A percentile compares a stretch with the other conserved stretches of the same genome.
phyloP scores from a whole-genome alignment of 257 asterid species.

The Apocynum venetum region DNA sequence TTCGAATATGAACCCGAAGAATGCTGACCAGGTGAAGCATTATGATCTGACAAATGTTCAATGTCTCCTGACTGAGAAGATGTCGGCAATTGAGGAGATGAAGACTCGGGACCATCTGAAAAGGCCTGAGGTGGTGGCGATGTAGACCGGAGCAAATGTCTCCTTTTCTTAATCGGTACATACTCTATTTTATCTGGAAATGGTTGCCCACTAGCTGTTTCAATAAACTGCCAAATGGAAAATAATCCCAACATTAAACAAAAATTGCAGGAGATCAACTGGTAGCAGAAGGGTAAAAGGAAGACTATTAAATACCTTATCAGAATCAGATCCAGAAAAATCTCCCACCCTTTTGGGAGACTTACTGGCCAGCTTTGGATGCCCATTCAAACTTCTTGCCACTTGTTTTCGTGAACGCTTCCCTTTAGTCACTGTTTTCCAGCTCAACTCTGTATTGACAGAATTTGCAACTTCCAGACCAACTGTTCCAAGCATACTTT shows the following conservation, averaged over 20 bases:
- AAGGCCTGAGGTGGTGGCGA: slow-evolving; percentile 32
- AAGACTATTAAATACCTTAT: slow-evolving; percentile 43
- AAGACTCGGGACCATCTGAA: slow-evolving; percentile 23
- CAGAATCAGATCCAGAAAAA: slow-evolving; percentile 65
- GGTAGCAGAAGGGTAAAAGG: not conserved
- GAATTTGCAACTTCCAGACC: slow-evolving; percentile 53
- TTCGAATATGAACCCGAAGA: slow-evolving; percentile 29
- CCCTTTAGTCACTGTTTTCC: slow-evolving; percentile 73
- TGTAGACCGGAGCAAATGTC: slow-evolving; percentile 47
- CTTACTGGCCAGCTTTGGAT: slow-evolving; percentile 29
- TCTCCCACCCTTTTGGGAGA: slow-evolving; percentile 77
- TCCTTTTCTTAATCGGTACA: slow-evolving; percentile 67
- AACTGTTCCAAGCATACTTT: slow-evolving; percentile 44
- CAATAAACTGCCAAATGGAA: slow-evolving; percentile 46
- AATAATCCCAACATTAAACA: slow-evolving; percentile 1
- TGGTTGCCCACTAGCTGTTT: slow-evolving; percentile 29
- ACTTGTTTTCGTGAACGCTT: slow-evolving; percentile 59
- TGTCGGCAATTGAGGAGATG: slow-evolving; percentile 30
- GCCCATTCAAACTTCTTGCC: slow-evolving; percentile 46
- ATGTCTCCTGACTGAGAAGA: slow-evolving; percentile 44
- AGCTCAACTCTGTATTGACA: slow-evolving; percentile 43
- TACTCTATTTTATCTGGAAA: slow-evolving; percentile 39
- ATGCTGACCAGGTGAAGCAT: slow-evolving; percentile 37
- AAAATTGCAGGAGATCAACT: not conserved
- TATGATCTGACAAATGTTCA: slow-evolving; percentile 30